Evolutionary conservation across 2,329 filamentous ascomycete species (phyloP), one percentile per base, ranked within the genome.

Genomic region (Fusarium illudens): DNA sequence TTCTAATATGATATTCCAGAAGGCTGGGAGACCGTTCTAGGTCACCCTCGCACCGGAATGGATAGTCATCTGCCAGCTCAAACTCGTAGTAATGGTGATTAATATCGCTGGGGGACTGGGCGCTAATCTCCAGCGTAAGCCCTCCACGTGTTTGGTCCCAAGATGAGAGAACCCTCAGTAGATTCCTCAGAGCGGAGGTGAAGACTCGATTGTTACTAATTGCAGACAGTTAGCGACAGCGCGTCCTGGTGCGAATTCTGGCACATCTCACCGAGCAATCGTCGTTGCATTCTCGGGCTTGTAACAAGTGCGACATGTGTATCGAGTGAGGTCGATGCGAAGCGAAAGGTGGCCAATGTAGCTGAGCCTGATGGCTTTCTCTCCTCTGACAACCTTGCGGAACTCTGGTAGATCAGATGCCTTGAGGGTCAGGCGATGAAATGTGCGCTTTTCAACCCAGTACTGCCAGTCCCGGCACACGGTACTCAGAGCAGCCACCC

Each of bases 91-190:
- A 34, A 19, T 19, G 29, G n/a, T 65, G 54, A 4, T 25, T 39
- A 12, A n/a, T 25, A 49, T 68, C 62, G 22, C 62, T 62, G 5
- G 62, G 57, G 12, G 65, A 68, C 4, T 39, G 42, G 4, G 65
- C 62, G 12, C 17, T 52, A 11, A 66, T 49, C 10, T 66, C 56
- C 15, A 66, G 17, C 3, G 34, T 42, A 9, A 68, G 29, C 3
- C 60, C 59, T 6, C 27, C 50, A 6, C 5, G 29, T 1, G 8
- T 27, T 13, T 12, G 13, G 7, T 49, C 15, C 62, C 62, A 63
- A 6, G 3, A 22, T 4, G 65, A 65, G 12, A 68, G 51, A 6
- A 19, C 19, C 2, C 17, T 11, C 4, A 68, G 34, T 9, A 68
- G 22, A 4, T 13, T 4, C 17, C 1, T 20, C 2, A 63, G 22